These are phyloP conservation scores for Coemansia sp. DNA, from an alignment of 192 early-diverging fungal species.

Conservation along the genomic window DNA sequence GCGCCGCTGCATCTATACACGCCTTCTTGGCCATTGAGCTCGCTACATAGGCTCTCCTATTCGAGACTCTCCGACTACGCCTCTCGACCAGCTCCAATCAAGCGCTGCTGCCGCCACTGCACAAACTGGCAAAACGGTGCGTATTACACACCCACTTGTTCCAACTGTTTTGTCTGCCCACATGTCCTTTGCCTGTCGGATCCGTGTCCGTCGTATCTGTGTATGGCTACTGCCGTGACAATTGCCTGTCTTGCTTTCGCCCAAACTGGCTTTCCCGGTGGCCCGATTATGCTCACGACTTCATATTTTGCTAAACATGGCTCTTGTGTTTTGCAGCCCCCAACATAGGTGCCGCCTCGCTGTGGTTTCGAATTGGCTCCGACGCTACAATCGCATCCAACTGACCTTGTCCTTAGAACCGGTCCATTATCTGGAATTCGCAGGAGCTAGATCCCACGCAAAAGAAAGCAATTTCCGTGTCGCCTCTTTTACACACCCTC, in stretches of 20 bases:
- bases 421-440: constrained; percentile 1
- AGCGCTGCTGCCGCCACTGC: background rate
- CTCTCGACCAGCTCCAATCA: background rate
- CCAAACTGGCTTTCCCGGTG: no score
- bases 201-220: background rate
- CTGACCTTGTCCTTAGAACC: background rate
- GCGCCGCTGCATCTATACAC: background rate
- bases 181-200: no score
- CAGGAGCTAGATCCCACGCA: constrained; percentile 3
- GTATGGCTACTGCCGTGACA: background rate
- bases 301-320: background rate
- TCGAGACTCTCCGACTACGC: background rate
- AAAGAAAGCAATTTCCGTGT: background rate
- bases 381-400: background rate
- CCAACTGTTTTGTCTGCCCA: background rate
- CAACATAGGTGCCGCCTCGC: background rate
- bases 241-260: background rate
- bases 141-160: background rate
- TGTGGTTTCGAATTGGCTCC: background rate
- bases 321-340: background rate
- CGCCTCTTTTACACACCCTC: background rate
- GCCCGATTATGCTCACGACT: background rate
- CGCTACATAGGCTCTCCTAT: background rate
- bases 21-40: background rate
- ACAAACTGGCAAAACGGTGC: background rate